phyloP scores from a whole-genome alignment of 1,284 basidiomycete species.

The Bjerkandera adusta region DNA sequence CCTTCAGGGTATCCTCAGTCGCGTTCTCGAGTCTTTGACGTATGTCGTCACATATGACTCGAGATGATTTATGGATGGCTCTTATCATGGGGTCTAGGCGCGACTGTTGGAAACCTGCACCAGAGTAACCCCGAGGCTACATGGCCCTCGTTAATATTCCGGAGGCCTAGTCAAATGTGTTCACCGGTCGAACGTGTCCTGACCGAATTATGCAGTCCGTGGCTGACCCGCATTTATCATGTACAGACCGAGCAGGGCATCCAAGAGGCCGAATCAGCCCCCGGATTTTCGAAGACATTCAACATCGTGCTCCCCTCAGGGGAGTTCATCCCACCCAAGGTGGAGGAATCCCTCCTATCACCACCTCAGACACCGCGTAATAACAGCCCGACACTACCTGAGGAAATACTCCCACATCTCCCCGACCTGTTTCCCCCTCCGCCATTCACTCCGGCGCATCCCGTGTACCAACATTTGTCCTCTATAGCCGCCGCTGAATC shows the following conservation, averaged over 20 bases:
- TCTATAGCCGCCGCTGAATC: conserved; percentile 56
- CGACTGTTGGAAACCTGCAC: too few species aligned
- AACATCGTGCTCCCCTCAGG: conserved; percentile 47
- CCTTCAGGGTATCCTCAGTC: background rate
- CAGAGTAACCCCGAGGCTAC: too few species aligned
- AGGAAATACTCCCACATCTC: conserved; percentile 31
- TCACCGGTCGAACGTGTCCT: too few species aligned
- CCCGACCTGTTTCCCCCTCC: conserved; percentile 65
- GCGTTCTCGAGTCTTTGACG: background rate
- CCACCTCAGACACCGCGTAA: conserved; percentile 24
- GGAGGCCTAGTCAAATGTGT: too few species aligned
- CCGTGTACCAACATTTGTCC: conserved; percentile 64
- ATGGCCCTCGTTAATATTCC: too few species aligned
- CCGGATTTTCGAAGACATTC: conserved; percentile 52
- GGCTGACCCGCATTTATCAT: too few species aligned
- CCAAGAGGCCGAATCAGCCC: conserved; percentile 39
- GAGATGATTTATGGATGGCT: background rate
- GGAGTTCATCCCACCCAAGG: conserved; percentile 16
- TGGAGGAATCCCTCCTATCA: background rate
- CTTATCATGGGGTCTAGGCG: too few species aligned
- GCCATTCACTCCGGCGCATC: conserved; percentile 74
- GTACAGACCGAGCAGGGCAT: conserved; percentile 49
- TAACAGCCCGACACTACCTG: conserved; percentile 23
- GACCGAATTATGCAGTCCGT: too few species aligned
- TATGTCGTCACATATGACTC: background rate